A percentile compares a stretch with the other conserved stretches of the same genome.
phyloP scores from a whole-genome alignment of 768 basidiomycete species.

The Pleurotus tuoliensis region DNA sequence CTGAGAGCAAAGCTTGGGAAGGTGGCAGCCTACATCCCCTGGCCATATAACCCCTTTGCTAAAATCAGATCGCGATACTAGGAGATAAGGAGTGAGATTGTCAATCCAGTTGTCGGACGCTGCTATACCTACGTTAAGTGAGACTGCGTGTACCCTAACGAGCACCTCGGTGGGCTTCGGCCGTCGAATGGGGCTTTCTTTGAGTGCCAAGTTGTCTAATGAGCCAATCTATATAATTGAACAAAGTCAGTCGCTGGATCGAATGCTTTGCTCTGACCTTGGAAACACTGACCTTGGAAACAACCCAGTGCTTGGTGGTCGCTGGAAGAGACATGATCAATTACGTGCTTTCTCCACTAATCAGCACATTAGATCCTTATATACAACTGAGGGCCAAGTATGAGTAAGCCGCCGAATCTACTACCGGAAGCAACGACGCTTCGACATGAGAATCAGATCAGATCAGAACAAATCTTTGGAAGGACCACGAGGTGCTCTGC shows the following conservation, averaged over 20 bases:
- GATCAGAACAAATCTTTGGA: too few relatives aligned
- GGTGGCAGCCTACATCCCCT: slow-evolving; percentile 9
- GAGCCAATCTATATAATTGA: slow-evolving; percentile 15
- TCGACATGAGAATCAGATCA: too few relatives aligned
- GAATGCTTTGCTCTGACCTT: not conserved
- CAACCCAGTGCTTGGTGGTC: slow-evolving; percentile 14
- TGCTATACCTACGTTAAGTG: slow-evolving; percentile 37
- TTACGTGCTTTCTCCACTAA: too few relatives aligned
- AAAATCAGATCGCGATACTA: slow-evolving; percentile 51
- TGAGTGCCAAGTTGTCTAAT: slow-evolving; percentile 20
- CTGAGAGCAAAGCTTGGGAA: not conserved
- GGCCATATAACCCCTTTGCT: slow-evolving; percentile 34
- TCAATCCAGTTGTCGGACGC: not conserved
- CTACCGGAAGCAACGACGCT: too few relatives aligned
- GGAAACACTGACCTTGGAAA: slow-evolving; percentile 13
- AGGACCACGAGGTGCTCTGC: too few relatives aligned
- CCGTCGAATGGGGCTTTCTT: slow-evolving; percentile 20
- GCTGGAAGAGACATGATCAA: not conserved
- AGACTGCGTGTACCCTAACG: slow-evolving; percentile 54
- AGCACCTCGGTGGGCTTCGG: slow-evolving; percentile 47
- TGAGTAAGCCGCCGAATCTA: too few relatives aligned
- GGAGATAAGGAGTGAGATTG: not conserved
- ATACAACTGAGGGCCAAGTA: too few relatives aligned
- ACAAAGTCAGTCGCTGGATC: not conserved
- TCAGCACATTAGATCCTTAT: too few relatives aligned